Evolutionary conservation across 2,329 filamentous ascomycete species (phyloP).

Genomic region (Rutstroemia sp.): DNA sequence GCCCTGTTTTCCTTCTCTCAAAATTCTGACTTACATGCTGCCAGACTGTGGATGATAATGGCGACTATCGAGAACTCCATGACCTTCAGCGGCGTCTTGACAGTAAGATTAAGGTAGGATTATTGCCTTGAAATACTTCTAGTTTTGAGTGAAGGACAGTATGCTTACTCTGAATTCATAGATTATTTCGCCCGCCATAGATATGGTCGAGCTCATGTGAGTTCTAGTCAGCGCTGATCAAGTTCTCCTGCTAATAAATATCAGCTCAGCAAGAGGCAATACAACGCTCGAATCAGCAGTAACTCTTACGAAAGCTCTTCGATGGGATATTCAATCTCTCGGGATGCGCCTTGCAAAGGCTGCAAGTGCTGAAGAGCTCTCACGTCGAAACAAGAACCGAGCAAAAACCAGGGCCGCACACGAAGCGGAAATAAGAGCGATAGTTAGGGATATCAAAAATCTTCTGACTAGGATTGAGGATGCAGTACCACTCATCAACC

Average conservation of each 20-base stretch:
- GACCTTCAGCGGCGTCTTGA: conserved; percentile 67
- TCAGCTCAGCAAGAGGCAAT: conserved; percentile 62
- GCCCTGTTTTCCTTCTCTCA: not conserved
- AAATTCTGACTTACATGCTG: conserved; percentile 1
- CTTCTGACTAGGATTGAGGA: conserved; percentile 78
- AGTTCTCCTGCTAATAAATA: conserved; percentile 15
- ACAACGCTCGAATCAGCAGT: conserved; percentile 80
- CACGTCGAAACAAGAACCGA: conserved; percentile 36
- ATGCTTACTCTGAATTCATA: not conserved
- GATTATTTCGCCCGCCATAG: conserved; percentile 85
- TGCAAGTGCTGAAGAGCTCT: conserved; percentile 53
- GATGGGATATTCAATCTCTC: conserved; percentile 74
- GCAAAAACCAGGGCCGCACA: conserved; percentile 46
- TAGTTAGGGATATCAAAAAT: conserved; percentile 68
- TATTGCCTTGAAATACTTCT: not conserved
- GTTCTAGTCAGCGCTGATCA: conserved; percentile 31
- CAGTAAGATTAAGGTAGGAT: conserved; percentile 70
- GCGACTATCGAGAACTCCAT: conserved; percentile 61
- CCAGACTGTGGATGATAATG: conserved; percentile 61
- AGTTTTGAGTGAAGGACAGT: not conserved
- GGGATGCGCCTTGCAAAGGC: conserved; percentile 68
- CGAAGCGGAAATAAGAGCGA: conserved; percentile 56
- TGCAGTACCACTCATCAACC: conserved; percentile 82
- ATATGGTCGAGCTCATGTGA: conserved; percentile 85
- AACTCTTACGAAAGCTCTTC: conserved; percentile 71